These are phyloP conservation scores for Paracoccidioides brasiliensis DNA, from an alignment of 2,329 filamentous ascomycete species.

Conservation along the genomic window DNA sequence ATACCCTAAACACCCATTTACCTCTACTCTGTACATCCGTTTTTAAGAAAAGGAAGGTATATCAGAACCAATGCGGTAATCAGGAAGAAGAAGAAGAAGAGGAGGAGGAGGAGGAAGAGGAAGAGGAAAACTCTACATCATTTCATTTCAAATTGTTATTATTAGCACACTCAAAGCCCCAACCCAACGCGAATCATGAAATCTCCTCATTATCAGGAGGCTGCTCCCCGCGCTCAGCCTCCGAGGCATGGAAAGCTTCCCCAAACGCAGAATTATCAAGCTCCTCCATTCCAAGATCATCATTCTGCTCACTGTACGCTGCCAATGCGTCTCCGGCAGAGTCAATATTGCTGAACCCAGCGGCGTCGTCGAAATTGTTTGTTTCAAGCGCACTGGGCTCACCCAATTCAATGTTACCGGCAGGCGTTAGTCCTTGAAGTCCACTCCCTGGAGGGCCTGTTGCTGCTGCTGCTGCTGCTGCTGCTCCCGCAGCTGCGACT, in stretches of 20 bases:
- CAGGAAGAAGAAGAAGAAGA: background rate
- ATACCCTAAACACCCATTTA: background rate
- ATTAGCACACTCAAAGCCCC: background rate
- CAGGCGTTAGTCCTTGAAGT: slow-evolving; percentile 15
- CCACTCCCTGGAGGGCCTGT: slow-evolving; percentile 14
- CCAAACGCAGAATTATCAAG: slow-evolving; percentile 74
- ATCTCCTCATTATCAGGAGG: slow-evolving; percentile 28
- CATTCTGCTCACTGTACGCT: slow-evolving; percentile 49
- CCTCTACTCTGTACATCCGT: background rate
- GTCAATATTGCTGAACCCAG: slow-evolving; percentile 42
- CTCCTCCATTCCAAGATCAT: slow-evolving; percentile 42
- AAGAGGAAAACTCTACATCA: background rate
- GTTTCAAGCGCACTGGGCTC: slow-evolving; percentile 22
- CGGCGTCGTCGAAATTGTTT: slow-evolving; percentile 28
- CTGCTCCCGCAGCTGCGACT: slow-evolving; percentile 6
- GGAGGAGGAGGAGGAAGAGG: background rate
- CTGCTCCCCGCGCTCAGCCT: slow-evolving; percentile 31
- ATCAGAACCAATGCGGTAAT: background rate
- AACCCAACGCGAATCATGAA: slow-evolving; percentile 15
- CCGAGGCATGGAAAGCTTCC: slow-evolving; percentile 59
- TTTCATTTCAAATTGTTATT: slow-evolving; percentile 1
- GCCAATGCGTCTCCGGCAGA: slow-evolving; percentile 59
- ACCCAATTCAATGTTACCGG: slow-evolving; percentile 14
- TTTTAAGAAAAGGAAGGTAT: background rate
- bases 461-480: slow-evolving; percentile 6